Conservation (phyloP, 2,329 filamentous ascomycete species). For the Colletotrichum neosansevieriae region DNA sequence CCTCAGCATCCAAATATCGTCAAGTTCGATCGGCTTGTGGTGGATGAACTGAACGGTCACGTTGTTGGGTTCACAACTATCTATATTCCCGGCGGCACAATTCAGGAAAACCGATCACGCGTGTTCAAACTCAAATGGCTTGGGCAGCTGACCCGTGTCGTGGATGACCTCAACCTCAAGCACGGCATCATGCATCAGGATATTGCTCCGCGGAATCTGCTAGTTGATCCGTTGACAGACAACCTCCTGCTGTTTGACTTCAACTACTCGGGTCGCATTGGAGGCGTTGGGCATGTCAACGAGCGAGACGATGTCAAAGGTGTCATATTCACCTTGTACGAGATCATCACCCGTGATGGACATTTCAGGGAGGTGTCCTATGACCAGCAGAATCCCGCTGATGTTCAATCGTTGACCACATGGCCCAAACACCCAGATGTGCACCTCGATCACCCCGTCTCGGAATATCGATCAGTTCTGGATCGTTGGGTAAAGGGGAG, state of each 20-base stretch:
- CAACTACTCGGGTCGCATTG: constrained; percentile 45
- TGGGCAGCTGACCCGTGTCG: constrained; percentile 50
- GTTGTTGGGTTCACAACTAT: constrained; percentile 53
- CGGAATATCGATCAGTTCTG: constrained; percentile 45
- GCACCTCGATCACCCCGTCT: constrained; percentile 47
- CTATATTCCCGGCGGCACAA: background rate
- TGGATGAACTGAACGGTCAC: constrained; percentile 48
- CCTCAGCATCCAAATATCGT: constrained; percentile 53
- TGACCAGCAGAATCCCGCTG: constrained; percentile 44
- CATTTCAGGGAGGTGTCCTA: constrained; percentile 42
- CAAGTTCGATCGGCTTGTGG: constrained; percentile 49
- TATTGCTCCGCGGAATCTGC: constrained; percentile 52
- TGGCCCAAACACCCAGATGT: constrained; percentile 51
- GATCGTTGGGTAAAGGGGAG: constrained; percentile 45
- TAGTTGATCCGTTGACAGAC: constrained; percentile 50
- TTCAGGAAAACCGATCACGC: background rate
- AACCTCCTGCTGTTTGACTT: constrained; percentile 53
- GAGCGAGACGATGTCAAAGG: constrained; percentile 49
- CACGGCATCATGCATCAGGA: constrained; percentile 55
- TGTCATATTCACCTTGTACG: constrained; percentile 51
- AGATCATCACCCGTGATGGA: constrained; percentile 50
- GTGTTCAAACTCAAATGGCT: constrained; percentile 46
- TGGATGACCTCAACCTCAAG: constrained; percentile 54
- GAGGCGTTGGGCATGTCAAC: constrained; percentile 4
- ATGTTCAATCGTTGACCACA: constrained; percentile 34